Conservation (phyloP, 345 rosid genomes). For the Hibiscus trionum region DNA sequence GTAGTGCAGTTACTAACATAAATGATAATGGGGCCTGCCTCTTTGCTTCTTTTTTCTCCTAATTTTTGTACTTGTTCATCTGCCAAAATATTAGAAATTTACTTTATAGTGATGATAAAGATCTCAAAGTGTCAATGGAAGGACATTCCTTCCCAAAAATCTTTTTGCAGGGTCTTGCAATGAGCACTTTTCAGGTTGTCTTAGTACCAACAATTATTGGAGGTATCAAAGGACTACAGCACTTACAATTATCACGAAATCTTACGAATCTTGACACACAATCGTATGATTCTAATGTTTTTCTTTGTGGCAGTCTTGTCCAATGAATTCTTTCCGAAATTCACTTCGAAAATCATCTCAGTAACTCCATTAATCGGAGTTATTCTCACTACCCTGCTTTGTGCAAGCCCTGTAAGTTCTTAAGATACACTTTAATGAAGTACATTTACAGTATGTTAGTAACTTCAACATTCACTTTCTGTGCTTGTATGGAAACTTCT, state of each 20-base stretch:
- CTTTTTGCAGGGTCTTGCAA: conserved; percentile 67
- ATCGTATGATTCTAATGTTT: conserved; percentile 8
- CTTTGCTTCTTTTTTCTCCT: too few relatives aligned
- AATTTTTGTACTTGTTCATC: too few relatives aligned
- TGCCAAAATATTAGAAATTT: background rate
- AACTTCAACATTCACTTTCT: too few relatives aligned
- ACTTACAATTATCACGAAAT: background rate
- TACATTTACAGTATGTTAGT: too few relatives aligned
- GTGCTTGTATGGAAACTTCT: background rate
- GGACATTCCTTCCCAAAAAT: background rate
- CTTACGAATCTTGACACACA: background rate
- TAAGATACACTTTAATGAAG: background rate
- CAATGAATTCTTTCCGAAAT: conserved; percentile 85
- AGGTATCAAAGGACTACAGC: conserved; percentile 32
- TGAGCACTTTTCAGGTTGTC: conserved; percentile 96
- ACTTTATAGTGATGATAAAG: background rate
- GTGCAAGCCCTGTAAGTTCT: conserved; percentile 90
- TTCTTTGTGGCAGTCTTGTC: conserved; percentile 53
- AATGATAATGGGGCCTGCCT: too few relatives aligned
- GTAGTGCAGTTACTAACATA: too few relatives aligned
- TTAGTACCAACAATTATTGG: conserved; percentile 78
- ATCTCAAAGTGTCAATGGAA: background rate
- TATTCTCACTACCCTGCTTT: conserved; percentile 79
- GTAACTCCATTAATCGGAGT: conserved; percentile 92
- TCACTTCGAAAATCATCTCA: conserved; percentile 69